These are phyloP conservation scores for Aspergillus intermedius DNA, from an alignment of 2,329 filamentous ascomycete species.

Conservation along the genomic window DNA sequence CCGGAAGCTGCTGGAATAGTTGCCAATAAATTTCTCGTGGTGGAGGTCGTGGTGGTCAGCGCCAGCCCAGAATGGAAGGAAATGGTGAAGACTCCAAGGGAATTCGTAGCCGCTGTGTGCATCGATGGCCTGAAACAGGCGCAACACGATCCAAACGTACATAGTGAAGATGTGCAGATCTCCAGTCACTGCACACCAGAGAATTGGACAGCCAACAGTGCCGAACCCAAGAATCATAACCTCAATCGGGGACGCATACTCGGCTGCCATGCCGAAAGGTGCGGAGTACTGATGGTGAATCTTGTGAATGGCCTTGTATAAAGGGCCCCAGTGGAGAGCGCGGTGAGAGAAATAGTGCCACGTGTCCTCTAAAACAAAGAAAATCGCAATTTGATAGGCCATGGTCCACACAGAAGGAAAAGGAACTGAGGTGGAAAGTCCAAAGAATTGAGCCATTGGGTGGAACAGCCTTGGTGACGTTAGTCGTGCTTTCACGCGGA, in stretches of 20 bases:
- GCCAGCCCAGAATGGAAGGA: constrained; percentile 96
- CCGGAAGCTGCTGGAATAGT: constrained; percentile 95
- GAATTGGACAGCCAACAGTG: constrained; percentile 71
- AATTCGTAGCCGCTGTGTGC: constrained; percentile 98
- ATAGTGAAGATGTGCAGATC: constrained; percentile 94
- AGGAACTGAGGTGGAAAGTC: constrained; percentile 78
- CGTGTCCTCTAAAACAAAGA: constrained; percentile 92
- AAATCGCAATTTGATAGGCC: constrained; percentile 81
- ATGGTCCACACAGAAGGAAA: constrained; percentile 85
- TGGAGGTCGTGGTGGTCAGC: constrained; percentile 95
- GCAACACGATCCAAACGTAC: constrained; percentile 91
- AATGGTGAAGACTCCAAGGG: constrained; percentile 91
- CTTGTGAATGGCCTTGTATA: constrained; percentile 97
- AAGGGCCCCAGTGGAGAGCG: constrained; percentile 82
- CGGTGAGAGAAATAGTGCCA: constrained; percentile 99
- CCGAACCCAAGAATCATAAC: constrained; percentile 90
- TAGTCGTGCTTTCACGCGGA: background rate
- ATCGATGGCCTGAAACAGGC: constrained; percentile 95
- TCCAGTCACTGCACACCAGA: constrained; percentile 75
- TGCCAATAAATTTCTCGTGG: constrained; percentile 97
- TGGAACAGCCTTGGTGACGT: constrained; percentile 66
- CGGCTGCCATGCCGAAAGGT: constrained; percentile 89
- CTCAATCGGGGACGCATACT: constrained; percentile 96
- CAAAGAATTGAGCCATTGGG: constrained; percentile 87
- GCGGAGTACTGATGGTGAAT: constrained; percentile 99